Percentiles rank a stretch among this genome's conserved stretches.
phyloP scores from a whole-genome alignment of 352 stramenopile species.

The Phytophthora tentaculata region DNA sequence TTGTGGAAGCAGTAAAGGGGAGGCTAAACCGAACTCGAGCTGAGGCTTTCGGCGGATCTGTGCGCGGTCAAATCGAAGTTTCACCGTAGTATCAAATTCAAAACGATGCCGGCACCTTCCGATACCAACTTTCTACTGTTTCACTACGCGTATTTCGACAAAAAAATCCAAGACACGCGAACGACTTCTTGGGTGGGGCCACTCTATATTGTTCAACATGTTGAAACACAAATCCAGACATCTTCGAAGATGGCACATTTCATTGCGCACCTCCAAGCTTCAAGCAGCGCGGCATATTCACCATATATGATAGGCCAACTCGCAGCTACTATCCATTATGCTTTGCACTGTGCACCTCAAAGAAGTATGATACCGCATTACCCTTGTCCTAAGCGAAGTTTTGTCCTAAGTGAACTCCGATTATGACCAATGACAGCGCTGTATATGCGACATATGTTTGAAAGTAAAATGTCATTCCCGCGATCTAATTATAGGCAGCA shows the following conservation, averaged over 20 bases:
- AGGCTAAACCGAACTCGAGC: background rate
- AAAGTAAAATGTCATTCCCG: too few species aligned
- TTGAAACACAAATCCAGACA: slow-evolving; percentile 7
- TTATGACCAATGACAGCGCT: too few species aligned
- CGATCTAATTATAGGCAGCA: too few species aligned
- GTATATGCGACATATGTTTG: too few species aligned
- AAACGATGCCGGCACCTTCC: background rate
- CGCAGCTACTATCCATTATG: slow-evolving; percentile 8
- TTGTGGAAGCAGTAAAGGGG: background rate
- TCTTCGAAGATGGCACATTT: slow-evolving; percentile 41
- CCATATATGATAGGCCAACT: slow-evolving; percentile 13
- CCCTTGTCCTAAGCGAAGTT: too few species aligned
- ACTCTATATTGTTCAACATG: slow-evolving; percentile 2
- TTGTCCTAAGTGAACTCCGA: too few species aligned
- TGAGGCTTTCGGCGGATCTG: slow-evolving; percentile 4
- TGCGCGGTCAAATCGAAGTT: slow-evolving; percentile 9
- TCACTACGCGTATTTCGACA: slow-evolving; percentile 3
- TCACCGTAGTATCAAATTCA: background rate
- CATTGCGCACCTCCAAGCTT: slow-evolving; percentile 18
- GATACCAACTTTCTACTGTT: slow-evolving; percentile 1
- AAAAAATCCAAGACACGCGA: background rate
- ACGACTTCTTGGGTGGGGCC: background rate
- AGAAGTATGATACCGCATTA: slow-evolving; percentile 1
- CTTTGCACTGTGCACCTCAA: slow-evolving; percentile 18
- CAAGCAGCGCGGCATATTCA: slow-evolving; percentile 22